Percentiles rank a stretch among this genome's conserved stretches.
Conservation (phyloP, 495 filamentous ascomycete species). For the Podospora pseudoanserina region DNA sequence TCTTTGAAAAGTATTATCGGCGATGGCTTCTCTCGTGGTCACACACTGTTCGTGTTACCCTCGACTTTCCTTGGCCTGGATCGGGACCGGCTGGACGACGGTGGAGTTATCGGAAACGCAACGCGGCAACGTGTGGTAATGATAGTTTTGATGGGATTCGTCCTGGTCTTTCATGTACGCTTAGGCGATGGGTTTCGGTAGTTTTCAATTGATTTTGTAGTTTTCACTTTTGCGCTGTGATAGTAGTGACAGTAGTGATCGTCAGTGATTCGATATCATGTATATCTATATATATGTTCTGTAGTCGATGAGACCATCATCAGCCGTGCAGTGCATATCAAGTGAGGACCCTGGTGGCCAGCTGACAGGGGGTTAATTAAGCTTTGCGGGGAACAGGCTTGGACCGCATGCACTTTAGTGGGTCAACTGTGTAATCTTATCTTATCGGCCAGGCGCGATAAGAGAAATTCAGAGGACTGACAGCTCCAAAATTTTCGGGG, state of each 20-base stretch:
- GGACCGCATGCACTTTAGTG: constrained; percentile 9
- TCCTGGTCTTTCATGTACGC: not conserved
- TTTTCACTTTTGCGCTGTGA: not conserved
- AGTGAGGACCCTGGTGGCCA: constrained; percentile 2
- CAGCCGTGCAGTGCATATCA: not conserved
- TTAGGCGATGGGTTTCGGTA: not conserved
- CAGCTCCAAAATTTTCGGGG: constrained; percentile 4
- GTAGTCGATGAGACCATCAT: not conserved
- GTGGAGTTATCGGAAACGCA: not conserved
- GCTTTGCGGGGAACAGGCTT: constrained; percentile 20
- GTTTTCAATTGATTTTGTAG: not conserved
- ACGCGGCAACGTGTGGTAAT: not conserved
- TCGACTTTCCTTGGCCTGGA: not conserved
- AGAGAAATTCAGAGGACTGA: constrained; percentile 8
- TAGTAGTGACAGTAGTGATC: no score
- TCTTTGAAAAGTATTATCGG: not conserved
- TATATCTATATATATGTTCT: no score
- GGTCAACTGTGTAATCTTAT: constrained; percentile 6
- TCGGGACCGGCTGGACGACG: not conserved
- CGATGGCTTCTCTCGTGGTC: not conserved
- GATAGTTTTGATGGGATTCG: not conserved
- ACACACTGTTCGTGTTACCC: not conserved
- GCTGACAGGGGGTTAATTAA: constrained; percentile 19
- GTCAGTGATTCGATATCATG: no score
- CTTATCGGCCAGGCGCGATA: constrained; percentile 10